Evolutionary conservation across 2,329 filamentous ascomycete genomes (phyloP), one percentile per base, ranked within the genome.

Genomic region (Trichoderma pleuroti): DNA sequence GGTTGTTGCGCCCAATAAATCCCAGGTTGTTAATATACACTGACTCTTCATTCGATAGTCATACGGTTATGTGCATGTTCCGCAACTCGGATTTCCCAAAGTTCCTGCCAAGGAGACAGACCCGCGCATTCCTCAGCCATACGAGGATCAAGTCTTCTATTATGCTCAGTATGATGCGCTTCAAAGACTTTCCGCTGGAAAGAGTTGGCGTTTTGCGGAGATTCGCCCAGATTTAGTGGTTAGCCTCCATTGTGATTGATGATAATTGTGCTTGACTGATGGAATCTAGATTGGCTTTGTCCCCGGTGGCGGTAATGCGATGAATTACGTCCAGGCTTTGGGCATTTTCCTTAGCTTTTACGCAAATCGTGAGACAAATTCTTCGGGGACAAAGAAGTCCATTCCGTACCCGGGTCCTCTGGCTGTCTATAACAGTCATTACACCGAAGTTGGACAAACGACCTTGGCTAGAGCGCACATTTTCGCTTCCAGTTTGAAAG

Each of bases 201-300:
- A 70, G 68, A 46, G 21, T 8, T 70, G 68, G 68, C 59, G 68
- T 16, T 70, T 70, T 42, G 68, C 46, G 12, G 68, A 70, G 56
- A 70, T 70, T 39, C 68, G 68, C 16, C 68, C 68, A 24, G 68
- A 70, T 32, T n/a, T 70, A 36, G 68, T 70, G 46, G 68, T 70
- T 32, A 57, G 32, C 8, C 14, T 4, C 12, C 3, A 9, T 14
- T 30, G 24, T 26, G 6, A 39, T 14, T 56, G 5, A 14, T 2
- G 11, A 18, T n/a, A 10, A 9, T n/a, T 11, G 32, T 3, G 28
- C 18, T 42, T 42, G n/a, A n/a, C 59, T 70, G 18, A 70, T 39
- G 4, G 12, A 24, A 4, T 11, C 5, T 26, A 70, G 67, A 70
- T 70, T 26, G 68, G 68, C 18, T 70, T 63, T 24, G 68, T 70